These are phyloP conservation scores for Mycothermus thermophilus DNA, from an alignment of 495 filamentous ascomycete species.

Conservation along the genomic window DNA sequence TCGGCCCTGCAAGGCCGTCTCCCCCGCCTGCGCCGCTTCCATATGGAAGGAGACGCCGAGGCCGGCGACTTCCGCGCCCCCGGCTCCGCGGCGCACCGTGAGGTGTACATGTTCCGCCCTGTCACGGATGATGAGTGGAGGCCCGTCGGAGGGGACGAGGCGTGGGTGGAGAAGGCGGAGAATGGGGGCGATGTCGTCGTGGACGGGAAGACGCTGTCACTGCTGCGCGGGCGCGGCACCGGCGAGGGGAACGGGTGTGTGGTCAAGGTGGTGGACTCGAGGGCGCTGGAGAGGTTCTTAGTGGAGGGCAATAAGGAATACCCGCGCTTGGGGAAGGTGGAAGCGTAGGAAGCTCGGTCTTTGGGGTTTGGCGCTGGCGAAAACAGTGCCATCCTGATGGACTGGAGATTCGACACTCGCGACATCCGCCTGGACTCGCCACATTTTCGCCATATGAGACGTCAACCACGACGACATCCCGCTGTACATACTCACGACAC, in stretches of 20 bases:
- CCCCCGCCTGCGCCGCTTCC: constrained; percentile 24
- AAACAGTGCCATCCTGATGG: too few species aligned
- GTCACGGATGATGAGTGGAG: constrained; percentile 31
- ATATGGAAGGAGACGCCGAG: constrained; percentile 34
- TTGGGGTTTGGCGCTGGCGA: too few species aligned
- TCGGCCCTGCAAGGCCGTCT: constrained; percentile 23
- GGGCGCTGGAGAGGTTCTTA: constrained; percentile 29
- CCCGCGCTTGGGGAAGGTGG: too few species aligned
- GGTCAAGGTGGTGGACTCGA: constrained; percentile 28
- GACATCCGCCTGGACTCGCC: too few species aligned
- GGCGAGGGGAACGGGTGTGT: too few species aligned
- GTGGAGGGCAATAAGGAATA: constrained; percentile 19
- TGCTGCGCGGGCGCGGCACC: too few species aligned
- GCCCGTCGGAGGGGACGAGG: constrained; percentile 8
- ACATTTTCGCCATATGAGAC: too few species aligned
- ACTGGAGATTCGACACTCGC: too few species aligned
- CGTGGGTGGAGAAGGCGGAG: background rate
- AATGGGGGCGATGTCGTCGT: background rate
- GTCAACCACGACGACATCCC: background rate
- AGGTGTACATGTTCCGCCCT: constrained; percentile 31
- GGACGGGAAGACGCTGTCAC: too few species aligned
- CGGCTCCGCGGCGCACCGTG: constrained; percentile 13
- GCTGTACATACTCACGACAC: constrained; percentile 3
- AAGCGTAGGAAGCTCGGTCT: too few species aligned
- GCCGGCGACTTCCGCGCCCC: constrained; percentile 24